Base-by-base conservation (phyloP, 2,329 filamentous ascomycete species). In the Corynespora cassiicola region DNA sequence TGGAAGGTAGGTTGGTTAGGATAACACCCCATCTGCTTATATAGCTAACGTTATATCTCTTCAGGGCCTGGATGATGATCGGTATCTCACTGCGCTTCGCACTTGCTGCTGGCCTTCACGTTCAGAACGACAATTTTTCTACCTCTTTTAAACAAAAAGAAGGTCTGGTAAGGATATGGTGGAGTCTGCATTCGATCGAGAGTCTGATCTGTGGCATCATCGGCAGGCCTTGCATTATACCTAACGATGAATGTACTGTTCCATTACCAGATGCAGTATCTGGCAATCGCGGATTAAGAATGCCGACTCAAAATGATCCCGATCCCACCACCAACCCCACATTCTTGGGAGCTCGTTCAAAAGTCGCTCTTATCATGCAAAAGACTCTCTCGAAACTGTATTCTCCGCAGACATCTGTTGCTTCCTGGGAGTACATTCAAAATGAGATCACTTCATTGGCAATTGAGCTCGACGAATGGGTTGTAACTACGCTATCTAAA, bases 11-110 rank as follows among this genome's bases (percentile, higher is more conserved):
- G 53, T 6, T 11, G 6, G 15, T n/a, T 18, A 14, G 6, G n/a
- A 7, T 15, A 3, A 7, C 6, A 12, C 5, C 19, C 12, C n/a
- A 12, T 17, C 7, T 21, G 7, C 4, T 26, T 7, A 14, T 28
- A 9, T 14, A 17, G 17, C 6, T 34, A 17, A 17, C 34, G 43
- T 3, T 47, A 47, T 12, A 26, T 51, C 23, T 55, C 62, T n/a
- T 8, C 36, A 72, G 69, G 22, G 61, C 69, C 2, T 72, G 64
- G 63, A 41, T 59, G 21, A 55, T 61, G 23, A 56, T 66, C 32
- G 65, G 66, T 12, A 54, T 66, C 6, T 59, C 63, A 2, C 35
- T 70, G 11, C 61, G 68, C 6, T 65, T 62, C 38, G 66, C 61
- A n/a, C 47, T 58, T 28, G 59, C 59, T 8, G 52, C 63, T 10